Base-by-base conservation (phyloP, 805 yeast genomes). In the Candida namnaoensis region DNA sequence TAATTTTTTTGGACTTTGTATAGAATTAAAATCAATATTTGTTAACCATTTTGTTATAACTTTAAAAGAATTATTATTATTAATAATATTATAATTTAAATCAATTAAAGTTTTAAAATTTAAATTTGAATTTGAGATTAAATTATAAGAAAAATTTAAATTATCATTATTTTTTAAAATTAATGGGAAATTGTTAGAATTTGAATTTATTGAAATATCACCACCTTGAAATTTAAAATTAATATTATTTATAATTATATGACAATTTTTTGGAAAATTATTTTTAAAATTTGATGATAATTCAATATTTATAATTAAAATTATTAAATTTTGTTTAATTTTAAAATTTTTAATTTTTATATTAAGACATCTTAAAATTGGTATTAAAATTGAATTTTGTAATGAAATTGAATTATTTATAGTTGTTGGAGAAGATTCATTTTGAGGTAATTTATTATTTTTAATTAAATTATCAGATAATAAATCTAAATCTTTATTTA, bases 291-390 rank as follows among this genome's bases (percentile, higher is more conserved):
- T 68, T 3, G 69, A 72, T 1, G 78, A 65, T 2, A 69, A 59
- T 43, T 72, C 78, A 10, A 76, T 54, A 41, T 69, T 74, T 37
- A 76, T 53, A 1, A 75, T 69, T 1, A 77, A 67, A n/a, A 76
- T 52, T 2, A 76, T 48, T 3, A 66, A 51, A 42, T 68, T 59
- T 8, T 76, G 74, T 5, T 74, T 72, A 5, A 78, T 69, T 44
- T 68, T 69, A 7, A 74, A 64, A 28, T 74, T 69, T 37, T 71
- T 61, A 14, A 76, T 54, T 40, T 68, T 62, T 6, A 76, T 58
- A n/a, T 70, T 68, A 34, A 76, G 49, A 0, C 74, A 67, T 1
- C 66, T 51, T 15, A 53, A 52, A 4, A 62, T 58, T 3, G 67
- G 63, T 6, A 62, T 15, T 10, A 25, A 34, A 1, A 46, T 7